phyloP scores from a whole-genome alignment of 345 rosid genomes.

The Dipteronia sinensis region DNA sequence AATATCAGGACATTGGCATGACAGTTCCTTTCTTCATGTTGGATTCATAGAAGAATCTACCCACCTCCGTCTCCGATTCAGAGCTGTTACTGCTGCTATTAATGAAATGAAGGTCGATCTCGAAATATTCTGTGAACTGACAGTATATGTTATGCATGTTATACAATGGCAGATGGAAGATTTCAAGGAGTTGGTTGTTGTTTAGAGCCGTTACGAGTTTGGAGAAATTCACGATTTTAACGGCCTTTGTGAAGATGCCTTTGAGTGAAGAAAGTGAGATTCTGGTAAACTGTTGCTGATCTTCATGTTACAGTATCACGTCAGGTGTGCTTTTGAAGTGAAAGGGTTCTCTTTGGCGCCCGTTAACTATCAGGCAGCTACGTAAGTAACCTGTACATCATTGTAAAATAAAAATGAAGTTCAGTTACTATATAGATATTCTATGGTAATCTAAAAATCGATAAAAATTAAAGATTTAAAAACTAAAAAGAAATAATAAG shows the following conservation, averaged over 20 bases:
- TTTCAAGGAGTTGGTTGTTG: background rate
- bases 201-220: constrained; percentile 54
- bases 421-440: too few relatives aligned
- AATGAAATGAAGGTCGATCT: background rate
- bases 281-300: constrained; percentile 46
- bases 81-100: background rate
- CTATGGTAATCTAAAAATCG: too few relatives aligned
- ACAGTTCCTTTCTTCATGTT: background rate
- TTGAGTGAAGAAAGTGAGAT: constrained; percentile 66
- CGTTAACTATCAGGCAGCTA: too few relatives aligned
- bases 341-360: constrained; percentile 54
- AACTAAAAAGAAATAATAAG: too few relatives aligned
- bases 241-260: constrained; percentile 62
- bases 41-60: background rate
- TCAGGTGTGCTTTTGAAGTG: constrained; percentile 67
- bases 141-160: too few relatives aligned
- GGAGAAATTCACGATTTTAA: constrained; percentile 58
- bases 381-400: background rate
- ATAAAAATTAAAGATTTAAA: too few relatives aligned
- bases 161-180: too few relatives aligned
- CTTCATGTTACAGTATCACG: constrained; percentile 89
- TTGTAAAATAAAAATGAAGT: background rate
- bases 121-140: too few relatives aligned
- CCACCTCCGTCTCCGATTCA: background rate
- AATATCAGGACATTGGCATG: background rate